Percentiles rank a stretch among this genome's conserved stretches.
Evolutionary conservation across 176 grass and related monocot genomes (phyloP).

Genomic region (Avena atlantica): DNA sequence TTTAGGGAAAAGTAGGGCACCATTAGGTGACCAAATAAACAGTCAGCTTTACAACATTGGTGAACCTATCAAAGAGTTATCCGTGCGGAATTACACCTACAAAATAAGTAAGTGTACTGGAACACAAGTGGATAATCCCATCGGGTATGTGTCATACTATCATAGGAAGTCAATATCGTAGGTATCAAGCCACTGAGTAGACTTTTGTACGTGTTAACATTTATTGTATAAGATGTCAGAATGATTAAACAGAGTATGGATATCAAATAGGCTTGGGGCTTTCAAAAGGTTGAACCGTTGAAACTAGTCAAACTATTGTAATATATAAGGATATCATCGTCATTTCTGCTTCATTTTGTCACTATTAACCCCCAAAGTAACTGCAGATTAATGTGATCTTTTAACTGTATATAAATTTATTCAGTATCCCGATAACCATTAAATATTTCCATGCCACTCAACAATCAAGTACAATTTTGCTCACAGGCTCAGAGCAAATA

Average conservation of each 20-base stretch:
- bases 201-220: not conserved
- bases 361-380: not conserved
- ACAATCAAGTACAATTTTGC: not conserved
- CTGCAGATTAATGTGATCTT: not conserved
- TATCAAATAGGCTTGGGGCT: not conserved
- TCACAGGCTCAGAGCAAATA: not conserved
- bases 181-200: not conserved
- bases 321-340: not conserved
- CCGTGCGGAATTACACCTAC: not conserved
- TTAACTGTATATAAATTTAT: not conserved
- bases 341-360: not conserved
- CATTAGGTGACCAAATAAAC: not conserved
- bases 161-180: not conserved
- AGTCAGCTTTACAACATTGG: not conserved
- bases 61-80: not conserved
- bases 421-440: not conserved
- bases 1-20: not conserved
- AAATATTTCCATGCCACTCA: not conserved
- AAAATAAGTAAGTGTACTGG: not conserved
- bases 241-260: not conserved
- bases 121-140: not conserved
- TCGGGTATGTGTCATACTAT: not conserved
- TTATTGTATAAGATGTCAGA: not conserved
- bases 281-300: not conserved
- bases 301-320: slow-evolving; percentile 3